These are phyloP conservation scores for Vitis rupestris DNA, from an alignment of 164 flowering plant species.

Conservation along the genomic window DNA sequence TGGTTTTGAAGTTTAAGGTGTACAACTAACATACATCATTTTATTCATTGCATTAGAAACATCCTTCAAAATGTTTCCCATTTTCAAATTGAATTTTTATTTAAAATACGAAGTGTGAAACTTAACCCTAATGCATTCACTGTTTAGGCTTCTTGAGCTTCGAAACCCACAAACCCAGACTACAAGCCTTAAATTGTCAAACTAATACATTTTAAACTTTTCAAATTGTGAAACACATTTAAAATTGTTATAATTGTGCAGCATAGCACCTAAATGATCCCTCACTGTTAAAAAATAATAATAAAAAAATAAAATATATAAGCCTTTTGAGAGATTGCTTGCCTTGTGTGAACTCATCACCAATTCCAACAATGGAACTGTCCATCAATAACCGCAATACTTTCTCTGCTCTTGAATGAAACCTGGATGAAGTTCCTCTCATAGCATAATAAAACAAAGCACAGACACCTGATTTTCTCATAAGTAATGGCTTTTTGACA, in stretches of 20 bases:
- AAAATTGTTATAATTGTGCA: neutral
- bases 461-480: constrained; percentile 60
- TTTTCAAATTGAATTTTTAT: neutral
- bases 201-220: neutral
- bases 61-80: neutral
- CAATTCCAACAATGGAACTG: constrained; percentile 32
- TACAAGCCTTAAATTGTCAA: neutral
- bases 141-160: neutral
- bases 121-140: neutral
- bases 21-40: no score
- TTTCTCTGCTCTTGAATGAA: constrained; percentile 70
- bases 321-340: constrained; percentile 8
- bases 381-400: constrained; percentile 48
- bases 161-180: neutral
- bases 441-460: constrained; percentile 56
- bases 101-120: neutral
- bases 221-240: neutral
- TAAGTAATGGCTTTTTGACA: constrained; percentile 47
- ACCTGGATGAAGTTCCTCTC: constrained; percentile 66
- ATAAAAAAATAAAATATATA: neutral
- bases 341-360: constrained; percentile 46
- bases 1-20: neutral
- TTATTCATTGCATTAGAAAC: neutral
- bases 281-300: neutral
- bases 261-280: neutral